Percentiles rank a stretch among this genome's conserved stretches.
Conservation (phyloP, 2,329 filamentous ascomycete genomes). For the Thyridium curvatum region DNA sequence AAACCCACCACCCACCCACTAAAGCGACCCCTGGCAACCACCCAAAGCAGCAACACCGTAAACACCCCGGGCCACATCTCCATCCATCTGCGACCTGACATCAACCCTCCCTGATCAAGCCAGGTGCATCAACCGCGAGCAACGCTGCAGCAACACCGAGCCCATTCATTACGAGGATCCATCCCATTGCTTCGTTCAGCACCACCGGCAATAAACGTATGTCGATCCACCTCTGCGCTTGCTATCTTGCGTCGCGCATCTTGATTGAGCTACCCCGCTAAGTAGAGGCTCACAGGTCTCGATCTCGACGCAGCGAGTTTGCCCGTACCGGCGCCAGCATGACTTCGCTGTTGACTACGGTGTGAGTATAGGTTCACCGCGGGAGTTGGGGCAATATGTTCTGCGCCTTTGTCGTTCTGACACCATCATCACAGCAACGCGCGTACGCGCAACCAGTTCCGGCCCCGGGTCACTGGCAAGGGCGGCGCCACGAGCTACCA, state of each 20-base stretch:
- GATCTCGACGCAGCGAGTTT: background rate
- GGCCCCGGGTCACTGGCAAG: slow-evolving; percentile 76
- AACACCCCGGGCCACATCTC: slow-evolving; percentile 5
- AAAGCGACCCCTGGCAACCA: slow-evolving; percentile 8
- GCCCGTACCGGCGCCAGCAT: slow-evolving; percentile 5
- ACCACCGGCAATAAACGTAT: background rate
- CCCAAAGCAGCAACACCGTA: slow-evolving; percentile 11
- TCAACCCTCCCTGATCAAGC: background rate
- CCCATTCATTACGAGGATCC: too few relatives aligned
- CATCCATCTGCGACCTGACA: background rate
- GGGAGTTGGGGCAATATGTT: too few relatives aligned
- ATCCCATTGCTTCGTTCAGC: too few relatives aligned
- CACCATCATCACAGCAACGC: slow-evolving; percentile 56
- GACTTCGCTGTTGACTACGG: slow-evolving; percentile 15
- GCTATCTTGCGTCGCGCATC: too few relatives aligned
- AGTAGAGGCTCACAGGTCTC: background rate
- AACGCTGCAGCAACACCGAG: background rate
- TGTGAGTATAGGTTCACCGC: too few relatives aligned
- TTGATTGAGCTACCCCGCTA: too few relatives aligned
- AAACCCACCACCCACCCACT: too few relatives aligned
- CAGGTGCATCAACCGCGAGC: background rate
- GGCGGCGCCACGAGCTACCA: slow-evolving; percentile 84
- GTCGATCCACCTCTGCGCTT: background rate
- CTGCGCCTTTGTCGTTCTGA: background rate
- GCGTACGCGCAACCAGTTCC: slow-evolving; percentile 84